Conservation (phyloP, 257 asterid species). For the Solanum appendiculatum region DNA sequence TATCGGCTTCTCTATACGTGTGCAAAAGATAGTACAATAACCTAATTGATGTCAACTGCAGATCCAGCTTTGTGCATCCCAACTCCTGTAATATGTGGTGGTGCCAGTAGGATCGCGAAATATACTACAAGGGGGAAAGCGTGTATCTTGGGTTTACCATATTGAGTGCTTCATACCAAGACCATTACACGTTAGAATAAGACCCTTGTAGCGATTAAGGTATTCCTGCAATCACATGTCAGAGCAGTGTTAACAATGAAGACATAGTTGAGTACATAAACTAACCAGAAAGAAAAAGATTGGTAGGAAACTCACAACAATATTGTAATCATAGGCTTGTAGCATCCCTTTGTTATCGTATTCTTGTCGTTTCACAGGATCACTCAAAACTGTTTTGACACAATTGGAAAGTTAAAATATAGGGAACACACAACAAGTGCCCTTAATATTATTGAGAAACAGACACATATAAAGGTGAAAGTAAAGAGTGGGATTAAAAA, state of each 20-base stretch:
- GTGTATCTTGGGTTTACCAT: conserved; percentile 32
- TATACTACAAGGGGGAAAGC: conserved; percentile 1
- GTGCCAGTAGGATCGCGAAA: conserved; percentile 2
- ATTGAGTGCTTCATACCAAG: conserved; percentile 83
- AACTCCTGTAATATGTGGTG: conserved; percentile 14
- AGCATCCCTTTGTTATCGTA: conserved; percentile 80
- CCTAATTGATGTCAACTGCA: conserved; percentile 5
- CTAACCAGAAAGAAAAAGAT: neutral
- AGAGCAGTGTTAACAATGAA: neutral
- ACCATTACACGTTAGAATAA: conserved; percentile 84
- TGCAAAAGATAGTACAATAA: neutral
- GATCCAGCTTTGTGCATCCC: conserved; percentile 11
- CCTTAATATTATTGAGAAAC: neutral
- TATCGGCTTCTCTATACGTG: neutral
- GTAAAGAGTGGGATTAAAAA: neutral
- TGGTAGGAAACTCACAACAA: conserved; percentile 29
- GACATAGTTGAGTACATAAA: neutral
- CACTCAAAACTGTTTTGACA: conserved; percentile 62
- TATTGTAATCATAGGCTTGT: conserved; percentile 48
- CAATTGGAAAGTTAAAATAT: neutral
- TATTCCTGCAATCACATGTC: conserved; percentile 53
- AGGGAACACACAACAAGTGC: neutral
- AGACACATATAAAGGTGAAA: neutral
- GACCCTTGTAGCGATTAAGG: conserved; percentile 86
- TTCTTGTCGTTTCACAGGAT: conserved; percentile 78